Evolutionary conservation across 441 rosid genomes (phyloP).

Genomic region (Eruca vesicaria): DNA sequence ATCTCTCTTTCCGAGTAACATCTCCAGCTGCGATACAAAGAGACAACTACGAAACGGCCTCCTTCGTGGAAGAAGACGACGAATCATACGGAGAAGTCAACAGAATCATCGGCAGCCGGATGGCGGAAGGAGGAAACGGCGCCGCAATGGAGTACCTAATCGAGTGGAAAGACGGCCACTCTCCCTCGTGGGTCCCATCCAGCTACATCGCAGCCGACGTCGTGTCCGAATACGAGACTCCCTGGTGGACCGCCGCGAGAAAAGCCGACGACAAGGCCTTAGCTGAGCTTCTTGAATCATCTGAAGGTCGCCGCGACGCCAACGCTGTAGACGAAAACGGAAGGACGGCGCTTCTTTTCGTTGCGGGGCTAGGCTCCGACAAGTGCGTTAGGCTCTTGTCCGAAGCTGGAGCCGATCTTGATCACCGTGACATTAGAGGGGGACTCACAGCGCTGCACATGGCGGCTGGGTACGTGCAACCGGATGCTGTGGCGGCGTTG

Average conservation of each 20-base stretch:
- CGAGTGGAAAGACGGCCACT: conserved; percentile 88
- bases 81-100: conserved; percentile 78
- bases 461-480: conserved; percentile 83
- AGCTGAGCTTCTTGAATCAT: conserved; percentile 37
- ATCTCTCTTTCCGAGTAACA: conserved; percentile 30
- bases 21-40: conserved; percentile 38
- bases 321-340: conserved; percentile 77
- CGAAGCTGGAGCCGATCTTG: conserved; percentile 66
- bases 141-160: conserved; percentile 76
- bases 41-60: conserved; percentile 12
- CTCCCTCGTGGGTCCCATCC: conserved; percentile 79
- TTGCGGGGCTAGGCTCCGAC: conserved; percentile 80
- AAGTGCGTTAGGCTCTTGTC: conserved; percentile 60
- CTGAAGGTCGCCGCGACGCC: conserved; percentile 53
- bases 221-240: conserved; percentile 80
- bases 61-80: conserved; percentile 39
- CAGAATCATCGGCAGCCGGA: conserved; percentile 76
- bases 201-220: conserved; percentile 79
- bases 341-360: conserved; percentile 77
- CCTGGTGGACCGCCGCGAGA: conserved; percentile 94
- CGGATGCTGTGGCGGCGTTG: conserved; percentile 58
- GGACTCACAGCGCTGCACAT: conserved; percentile 88
- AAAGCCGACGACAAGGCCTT: conserved; percentile 73
- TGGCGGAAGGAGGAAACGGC: conserved; percentile 33
- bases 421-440: conserved; percentile 62